Conservation (phyloP, 371 early-diverging fungal genomes). For the Rhizopus arrhizus region DNA sequence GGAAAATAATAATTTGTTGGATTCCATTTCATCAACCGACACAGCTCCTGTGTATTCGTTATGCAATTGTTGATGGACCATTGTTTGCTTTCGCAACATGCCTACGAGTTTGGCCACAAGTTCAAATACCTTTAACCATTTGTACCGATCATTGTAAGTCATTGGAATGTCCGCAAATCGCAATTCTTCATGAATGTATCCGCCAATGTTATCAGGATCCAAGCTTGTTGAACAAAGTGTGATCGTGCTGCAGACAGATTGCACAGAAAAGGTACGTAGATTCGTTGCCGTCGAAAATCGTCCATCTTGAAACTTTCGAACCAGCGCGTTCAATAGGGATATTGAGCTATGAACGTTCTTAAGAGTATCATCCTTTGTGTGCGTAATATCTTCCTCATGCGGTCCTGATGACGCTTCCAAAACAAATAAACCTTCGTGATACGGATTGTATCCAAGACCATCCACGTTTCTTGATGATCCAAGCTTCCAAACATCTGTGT, state of each 20-base stretch:
- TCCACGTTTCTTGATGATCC: constrained; percentile 16
- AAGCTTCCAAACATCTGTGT: constrained; percentile 53
- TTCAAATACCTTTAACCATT: constrained; percentile 13
- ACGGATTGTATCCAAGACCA: constrained; percentile 6
- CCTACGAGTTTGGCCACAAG: not conserved
- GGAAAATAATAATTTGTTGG: no score
- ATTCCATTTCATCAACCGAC: not conserved
- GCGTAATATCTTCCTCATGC: not conserved
- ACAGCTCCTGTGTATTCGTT: not conserved
- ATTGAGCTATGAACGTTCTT: constrained; percentile 13
- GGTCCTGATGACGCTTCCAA: not conserved
- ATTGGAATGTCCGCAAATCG: constrained; percentile 11
- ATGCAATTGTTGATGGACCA: not conserved
- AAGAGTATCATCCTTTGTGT: constrained; percentile 9
- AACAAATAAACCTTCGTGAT: not conserved
- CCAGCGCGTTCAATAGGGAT: not conserved
- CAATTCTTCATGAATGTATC: constrained; percentile 6
- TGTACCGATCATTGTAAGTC: not conserved
- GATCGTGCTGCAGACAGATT: constrained; percentile 3
- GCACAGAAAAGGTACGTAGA: not conserved
- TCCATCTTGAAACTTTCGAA: not conserved
- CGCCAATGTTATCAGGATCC: constrained; percentile 8
- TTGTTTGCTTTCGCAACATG: not conserved
- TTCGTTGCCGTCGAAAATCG: constrained; percentile 2
- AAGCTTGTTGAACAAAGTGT: constrained; percentile 6